Evolutionary conservation across 179 eudicot species (phyloP).

Genomic region (Drosera spatulata): DNA sequence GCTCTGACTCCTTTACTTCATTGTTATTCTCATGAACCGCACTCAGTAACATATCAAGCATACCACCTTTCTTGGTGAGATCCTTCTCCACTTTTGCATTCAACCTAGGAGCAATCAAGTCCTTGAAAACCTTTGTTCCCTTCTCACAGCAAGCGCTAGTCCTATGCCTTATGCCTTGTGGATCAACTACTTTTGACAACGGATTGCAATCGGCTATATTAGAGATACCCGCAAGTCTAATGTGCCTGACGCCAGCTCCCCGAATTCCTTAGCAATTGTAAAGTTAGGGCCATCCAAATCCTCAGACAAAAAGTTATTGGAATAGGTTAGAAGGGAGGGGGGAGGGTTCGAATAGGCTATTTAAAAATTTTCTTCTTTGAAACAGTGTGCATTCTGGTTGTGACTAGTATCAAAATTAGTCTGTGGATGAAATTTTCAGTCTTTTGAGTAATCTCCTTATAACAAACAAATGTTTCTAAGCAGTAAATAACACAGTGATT

Average conservation of each 20-base stretch:
- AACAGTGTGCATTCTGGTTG: too few species aligned
- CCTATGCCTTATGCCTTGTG: conserved; percentile 1
- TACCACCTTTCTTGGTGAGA: neutral
- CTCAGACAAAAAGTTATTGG: conserved; percentile 2
- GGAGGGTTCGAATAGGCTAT: too few species aligned
- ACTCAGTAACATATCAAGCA: neutral
- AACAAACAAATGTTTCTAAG: too few species aligned
- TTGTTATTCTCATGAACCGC: neutral
- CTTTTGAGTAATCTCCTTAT: too few species aligned
- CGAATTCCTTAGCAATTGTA: neutral
- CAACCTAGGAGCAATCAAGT: neutral
- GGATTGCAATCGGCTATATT: conserved; percentile 3
- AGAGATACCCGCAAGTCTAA: neutral
- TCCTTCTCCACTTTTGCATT: too few species aligned
- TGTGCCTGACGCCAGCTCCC: neutral
- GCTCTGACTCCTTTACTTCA: neutral
- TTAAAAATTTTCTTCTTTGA: too few species aligned
- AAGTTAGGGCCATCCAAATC: neutral
- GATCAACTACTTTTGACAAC: neutral
- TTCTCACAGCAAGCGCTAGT: neutral
- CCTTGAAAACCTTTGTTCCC: neutral
- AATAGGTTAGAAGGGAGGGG: too few species aligned
- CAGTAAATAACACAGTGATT: too few species aligned
- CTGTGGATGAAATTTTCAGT: too few species aligned
- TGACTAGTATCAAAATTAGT: too few species aligned